These are phyloP conservation scores for Fragaria iinumae DNA, from an alignment of 306 rosid species.

Conservation along the genomic window DNA sequence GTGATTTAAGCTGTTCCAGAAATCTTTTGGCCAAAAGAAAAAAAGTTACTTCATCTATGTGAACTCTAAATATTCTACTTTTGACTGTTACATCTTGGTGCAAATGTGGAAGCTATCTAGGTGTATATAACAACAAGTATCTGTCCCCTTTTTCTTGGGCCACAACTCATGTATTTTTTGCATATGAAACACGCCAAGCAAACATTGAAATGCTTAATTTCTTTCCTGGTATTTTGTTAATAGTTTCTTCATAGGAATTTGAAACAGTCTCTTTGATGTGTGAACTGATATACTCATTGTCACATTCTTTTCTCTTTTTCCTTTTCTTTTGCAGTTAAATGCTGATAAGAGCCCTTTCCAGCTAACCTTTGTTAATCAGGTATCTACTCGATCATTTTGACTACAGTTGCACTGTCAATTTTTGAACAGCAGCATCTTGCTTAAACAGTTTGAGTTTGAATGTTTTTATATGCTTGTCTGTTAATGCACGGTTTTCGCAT, in stretches of 20 bases:
- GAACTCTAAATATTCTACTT: background rate
- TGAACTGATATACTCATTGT: conserved; percentile 24
- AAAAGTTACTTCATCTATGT: background rate
- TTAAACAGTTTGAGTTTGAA: background rate
- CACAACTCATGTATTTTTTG: background rate
- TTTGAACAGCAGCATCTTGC: conserved; percentile 8
- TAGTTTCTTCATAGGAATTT: background rate
- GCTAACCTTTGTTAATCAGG: conserved; percentile 98
- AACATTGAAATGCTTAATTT: background rate
- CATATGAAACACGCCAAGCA: background rate
- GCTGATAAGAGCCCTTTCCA: conserved; percentile 95
- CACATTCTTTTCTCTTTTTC: conserved; percentile 15
- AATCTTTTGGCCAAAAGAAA: background rate
- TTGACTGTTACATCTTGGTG: background rate
- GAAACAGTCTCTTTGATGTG: background rate
- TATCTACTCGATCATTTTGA: conserved; percentile 31
- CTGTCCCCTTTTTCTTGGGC: background rate
- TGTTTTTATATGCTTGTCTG: conserved; percentile 1
- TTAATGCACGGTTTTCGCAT: background rate
- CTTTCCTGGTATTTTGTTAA: background rate
- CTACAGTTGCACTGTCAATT: conserved; percentile 18
- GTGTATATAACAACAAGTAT: background rate
- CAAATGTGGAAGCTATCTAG: background rate
- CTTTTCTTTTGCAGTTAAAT: conserved; percentile 70
- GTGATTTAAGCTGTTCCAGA: background rate